A percentile compares a stretch with the other conserved stretches of the same genome.
Conservation (phyloP, 148 eudicot species). For the Mesembryanthemum crystallinum region DNA sequence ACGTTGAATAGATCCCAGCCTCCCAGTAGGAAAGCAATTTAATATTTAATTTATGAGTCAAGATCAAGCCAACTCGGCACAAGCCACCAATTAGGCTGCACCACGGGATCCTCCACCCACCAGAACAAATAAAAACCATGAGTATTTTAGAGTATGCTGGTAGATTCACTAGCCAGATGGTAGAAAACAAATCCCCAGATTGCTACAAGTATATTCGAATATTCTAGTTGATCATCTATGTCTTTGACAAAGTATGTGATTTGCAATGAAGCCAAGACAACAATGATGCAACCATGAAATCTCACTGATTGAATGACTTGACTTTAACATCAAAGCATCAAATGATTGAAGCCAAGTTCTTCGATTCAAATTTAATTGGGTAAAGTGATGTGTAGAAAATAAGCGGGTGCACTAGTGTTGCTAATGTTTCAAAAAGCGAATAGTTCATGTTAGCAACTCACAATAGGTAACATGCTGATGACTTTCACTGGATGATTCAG, state of each 20-base stretch:
- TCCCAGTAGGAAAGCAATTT: too few relatives aligned
- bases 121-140: too few relatives aligned
- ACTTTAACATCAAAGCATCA: neutral
- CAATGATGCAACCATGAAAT: neutral
- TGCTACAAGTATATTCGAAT: neutral
- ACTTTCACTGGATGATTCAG: conserved; percentile 66
- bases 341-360: neutral
- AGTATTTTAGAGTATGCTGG: neutral
- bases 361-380: neutral
- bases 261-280: neutral
- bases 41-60: too few relatives aligned
- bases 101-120: too few relatives aligned
- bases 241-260: neutral
- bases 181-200: neutral
- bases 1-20: too few relatives aligned
- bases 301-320: neutral
- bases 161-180: neutral
- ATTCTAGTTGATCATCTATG: neutral
- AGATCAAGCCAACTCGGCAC: too few relatives aligned
- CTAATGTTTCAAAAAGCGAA: neutral
- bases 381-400: neutral
- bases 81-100: too few relatives aligned
- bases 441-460: conserved; percentile 38
- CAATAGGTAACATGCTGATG: conserved; percentile 50
- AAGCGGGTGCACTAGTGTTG: neutral